phyloP scores from a whole-genome alignment of 495 filamentous ascomycete species.

The Penicillium tannophilum region DNA sequence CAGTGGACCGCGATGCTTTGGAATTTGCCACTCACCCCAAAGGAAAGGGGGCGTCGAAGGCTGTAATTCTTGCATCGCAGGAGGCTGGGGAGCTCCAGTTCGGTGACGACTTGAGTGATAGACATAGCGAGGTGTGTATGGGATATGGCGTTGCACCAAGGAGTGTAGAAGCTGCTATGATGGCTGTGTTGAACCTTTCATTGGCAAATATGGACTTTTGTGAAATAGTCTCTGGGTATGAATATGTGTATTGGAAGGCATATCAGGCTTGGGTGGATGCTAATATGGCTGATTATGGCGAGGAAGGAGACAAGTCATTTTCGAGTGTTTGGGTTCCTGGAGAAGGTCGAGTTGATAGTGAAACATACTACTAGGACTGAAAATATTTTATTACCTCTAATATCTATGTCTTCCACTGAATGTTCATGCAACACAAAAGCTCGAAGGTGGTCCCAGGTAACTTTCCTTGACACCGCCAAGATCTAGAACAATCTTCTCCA shows the following conservation, averaged over 20 bases:
- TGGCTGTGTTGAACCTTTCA: neutral
- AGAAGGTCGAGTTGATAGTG: neutral
- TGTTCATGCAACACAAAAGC: neutral
- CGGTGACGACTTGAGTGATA: neutral
- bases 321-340: neutral
- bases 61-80: neutral
- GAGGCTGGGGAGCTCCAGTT: neutral
- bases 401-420: neutral
- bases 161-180: neutral
- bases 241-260: constrained; percentile 4
- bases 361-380: neutral
- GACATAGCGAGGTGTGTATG: neutral
- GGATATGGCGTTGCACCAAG: neutral
- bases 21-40: neutral
- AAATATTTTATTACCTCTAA: no score
- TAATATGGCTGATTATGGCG: neutral
- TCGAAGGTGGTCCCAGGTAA: constrained; percentile 64
- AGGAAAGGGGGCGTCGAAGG: neutral
- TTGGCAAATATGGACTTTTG: neutral
- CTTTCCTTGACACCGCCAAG: constrained; percentile 65
- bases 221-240: neutral
- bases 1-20: neutral
- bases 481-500: constrained; percentile 70
- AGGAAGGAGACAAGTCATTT: neutral
- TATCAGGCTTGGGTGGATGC: constrained; percentile 1